Conservation (phyloP, 306 rosid species). For the Sicyos edulis region DNA sequence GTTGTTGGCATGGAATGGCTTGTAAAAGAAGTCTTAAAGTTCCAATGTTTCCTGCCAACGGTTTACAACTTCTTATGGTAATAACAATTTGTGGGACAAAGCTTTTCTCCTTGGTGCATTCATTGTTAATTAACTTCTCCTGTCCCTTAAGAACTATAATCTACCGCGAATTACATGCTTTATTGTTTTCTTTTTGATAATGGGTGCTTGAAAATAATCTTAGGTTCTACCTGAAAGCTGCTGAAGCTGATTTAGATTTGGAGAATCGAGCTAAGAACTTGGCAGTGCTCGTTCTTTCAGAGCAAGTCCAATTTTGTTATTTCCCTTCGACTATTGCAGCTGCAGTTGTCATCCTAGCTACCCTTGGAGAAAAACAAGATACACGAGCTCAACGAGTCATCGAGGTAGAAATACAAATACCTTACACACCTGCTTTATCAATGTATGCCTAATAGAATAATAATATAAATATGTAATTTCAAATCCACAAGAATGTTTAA, state of each 20-base stretch:
- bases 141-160: constrained; percentile 21
- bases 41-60: constrained; percentile 77
- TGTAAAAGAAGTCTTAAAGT: constrained; percentile 75
- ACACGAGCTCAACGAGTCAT: constrained; percentile 47
- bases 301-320: constrained; percentile 49
- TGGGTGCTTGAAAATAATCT: constrained; percentile 13
- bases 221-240: constrained; percentile 87
- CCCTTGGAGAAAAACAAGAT: constrained; percentile 45
- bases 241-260: constrained; percentile 50
- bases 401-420: constrained; percentile 37
- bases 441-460: neutral
- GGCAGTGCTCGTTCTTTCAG: constrained; percentile 56
- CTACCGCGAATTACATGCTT: constrained; percentile 13
- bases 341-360: constrained; percentile 71
- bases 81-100: constrained; percentile 2
- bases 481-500: neutral
- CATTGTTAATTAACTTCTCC: too few species aligned
- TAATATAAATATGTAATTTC: neutral
- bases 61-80: constrained; percentile 82
- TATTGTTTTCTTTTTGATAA: neutral
- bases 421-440: neutral
- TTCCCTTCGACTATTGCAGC: constrained; percentile 97
- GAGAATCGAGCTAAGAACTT: constrained; percentile 70
- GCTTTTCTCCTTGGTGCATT: neutral
- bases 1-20: constrained; percentile 99